Conservation (phyloP, 2,329 filamentous ascomycete species). For the Moelleriella libera region DNA sequence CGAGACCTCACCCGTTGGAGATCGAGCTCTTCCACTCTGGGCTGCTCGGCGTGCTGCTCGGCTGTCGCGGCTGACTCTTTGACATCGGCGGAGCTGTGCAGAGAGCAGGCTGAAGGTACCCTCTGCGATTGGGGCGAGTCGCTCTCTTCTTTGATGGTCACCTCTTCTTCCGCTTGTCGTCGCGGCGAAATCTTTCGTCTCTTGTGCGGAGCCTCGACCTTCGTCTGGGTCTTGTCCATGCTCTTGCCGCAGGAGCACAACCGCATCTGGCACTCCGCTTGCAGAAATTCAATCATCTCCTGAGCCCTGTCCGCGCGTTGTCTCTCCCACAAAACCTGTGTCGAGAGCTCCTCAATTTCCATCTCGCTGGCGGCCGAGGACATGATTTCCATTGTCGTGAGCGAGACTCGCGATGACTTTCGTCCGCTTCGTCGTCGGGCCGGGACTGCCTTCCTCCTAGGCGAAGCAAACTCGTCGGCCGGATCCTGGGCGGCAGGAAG, state of each 20-base stretch:
- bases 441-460: slow-evolving; percentile 28
- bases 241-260: slow-evolving; percentile 46
- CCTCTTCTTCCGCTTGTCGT: slow-evolving; percentile 1
- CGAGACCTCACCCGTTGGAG: slow-evolving; percentile 13
- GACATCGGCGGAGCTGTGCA: neutral
- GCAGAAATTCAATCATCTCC: slow-evolving; percentile 62
- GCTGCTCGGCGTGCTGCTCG: neutral
- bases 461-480: slow-evolving; percentile 49
- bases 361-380: slow-evolving; percentile 41
- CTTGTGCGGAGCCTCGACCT: slow-evolving; percentile 7
- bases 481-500: slow-evolving; percentile 40
- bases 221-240: slow-evolving; percentile 5
- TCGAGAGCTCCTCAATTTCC: slow-evolving; percentile 43
- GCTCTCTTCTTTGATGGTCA: slow-evolving; percentile 9
- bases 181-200: slow-evolving; percentile 6
- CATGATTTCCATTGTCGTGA: slow-evolving; percentile 33
- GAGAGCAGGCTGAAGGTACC: slow-evolving; percentile 2
- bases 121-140: slow-evolving; percentile 17
- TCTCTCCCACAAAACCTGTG: slow-evolving; percentile 41
- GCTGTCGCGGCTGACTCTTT: neutral
- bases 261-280: slow-evolving; percentile 57
- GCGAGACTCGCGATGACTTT: slow-evolving; percentile 29
- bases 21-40: slow-evolving; percentile 9
- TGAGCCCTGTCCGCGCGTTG: slow-evolving; percentile 53
- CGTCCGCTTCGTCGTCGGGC: slow-evolving; percentile 13